These are phyloP conservation scores for Tricholoma bakamatsutake DNA, from an alignment of 768 basidiomycete species.

Conservation along the genomic window DNA sequence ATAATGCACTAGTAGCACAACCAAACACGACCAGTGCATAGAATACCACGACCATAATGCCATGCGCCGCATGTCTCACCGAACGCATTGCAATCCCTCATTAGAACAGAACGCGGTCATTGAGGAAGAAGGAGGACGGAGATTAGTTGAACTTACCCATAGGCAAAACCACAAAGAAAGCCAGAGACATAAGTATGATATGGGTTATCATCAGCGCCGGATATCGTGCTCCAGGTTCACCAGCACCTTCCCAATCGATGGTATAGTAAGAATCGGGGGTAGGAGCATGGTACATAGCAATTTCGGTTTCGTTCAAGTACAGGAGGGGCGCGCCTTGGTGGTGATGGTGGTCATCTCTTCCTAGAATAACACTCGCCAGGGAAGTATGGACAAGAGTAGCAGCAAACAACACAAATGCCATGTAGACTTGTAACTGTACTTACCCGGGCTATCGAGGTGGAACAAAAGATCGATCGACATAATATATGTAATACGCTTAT, in stretches of 20 bases:
- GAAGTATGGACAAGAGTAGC: constrained; percentile 15
- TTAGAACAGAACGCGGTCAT: background rate
- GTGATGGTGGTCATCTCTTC: constrained; percentile 39
- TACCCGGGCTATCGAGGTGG: background rate
- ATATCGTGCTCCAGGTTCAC: constrained; percentile 36
- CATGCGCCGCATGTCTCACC: constrained; percentile 62
- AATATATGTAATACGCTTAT: too few relatives aligned
- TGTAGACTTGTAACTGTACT: background rate
- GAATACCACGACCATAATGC: constrained; percentile 54
- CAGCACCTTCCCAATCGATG: constrained; percentile 61
- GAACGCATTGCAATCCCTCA: constrained; percentile 78
- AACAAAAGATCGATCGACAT: background rate
- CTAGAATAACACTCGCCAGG: constrained; percentile 3
- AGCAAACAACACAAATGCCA: constrained; percentile 9
- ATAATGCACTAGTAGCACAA: constrained; percentile 60
- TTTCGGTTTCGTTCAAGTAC: constrained; percentile 75
- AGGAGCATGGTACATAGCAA: constrained; percentile 56
- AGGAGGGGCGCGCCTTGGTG: constrained; percentile 43
- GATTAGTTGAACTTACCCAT: constrained; percentile 44
- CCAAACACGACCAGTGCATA: constrained; percentile 58
- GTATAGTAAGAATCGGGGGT: constrained; percentile 82
- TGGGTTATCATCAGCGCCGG: constrained; percentile 73
- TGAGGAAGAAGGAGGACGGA: constrained; percentile 1
- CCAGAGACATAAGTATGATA: constrained; percentile 64
- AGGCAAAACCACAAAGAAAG: constrained; percentile 82